Conservation (phyloP, 805 yeast species). For the Teunomyces funiuensis region DNA sequence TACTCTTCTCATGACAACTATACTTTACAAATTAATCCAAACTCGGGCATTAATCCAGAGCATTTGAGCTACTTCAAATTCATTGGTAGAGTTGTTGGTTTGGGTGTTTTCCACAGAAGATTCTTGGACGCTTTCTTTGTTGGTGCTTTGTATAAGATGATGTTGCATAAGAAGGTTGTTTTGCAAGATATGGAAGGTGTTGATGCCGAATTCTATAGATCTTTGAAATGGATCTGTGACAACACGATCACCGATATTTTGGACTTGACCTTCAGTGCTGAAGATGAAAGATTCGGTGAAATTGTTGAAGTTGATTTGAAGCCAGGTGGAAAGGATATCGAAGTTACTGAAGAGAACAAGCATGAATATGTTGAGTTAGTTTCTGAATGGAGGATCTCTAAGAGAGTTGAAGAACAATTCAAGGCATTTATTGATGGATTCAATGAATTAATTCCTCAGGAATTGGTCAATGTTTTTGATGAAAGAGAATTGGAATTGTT, state of each 20-base stretch:
- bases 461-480: constrained; percentile 92
- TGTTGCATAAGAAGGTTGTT: constrained; percentile 90
- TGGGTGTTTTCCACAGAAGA: constrained; percentile 97
- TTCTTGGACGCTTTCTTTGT: constrained; percentile 97
- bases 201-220: constrained; percentile 93
- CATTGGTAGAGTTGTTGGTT: constrained; percentile 96
- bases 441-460: constrained; percentile 96
- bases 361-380: constrained; percentile 92
- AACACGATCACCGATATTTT: constrained; percentile 83
- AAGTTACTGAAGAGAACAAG: constrained; percentile 92
- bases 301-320: constrained; percentile 85
- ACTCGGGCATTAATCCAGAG: constrained; percentile 95
- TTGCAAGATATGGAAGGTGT: constrained; percentile 98
- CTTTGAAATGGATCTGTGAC: constrained; percentile 92
- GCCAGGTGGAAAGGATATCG: constrained; percentile 82
- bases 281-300: constrained; percentile 95
- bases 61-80: constrained; percentile 97
- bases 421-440: constrained; percentile 96
- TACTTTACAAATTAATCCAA: constrained; percentile 96
- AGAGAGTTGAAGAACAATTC: constrained; percentile 93
- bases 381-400: constrained; percentile 93
- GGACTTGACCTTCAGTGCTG: constrained; percentile 84
- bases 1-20: constrained; percentile 98
- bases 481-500: constrained; percentile 95
- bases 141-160: constrained; percentile 97